These are phyloP conservation scores for Echria macrotheca DNA, from an alignment of 495 filamentous ascomycete species.

Conservation along the genomic window DNA sequence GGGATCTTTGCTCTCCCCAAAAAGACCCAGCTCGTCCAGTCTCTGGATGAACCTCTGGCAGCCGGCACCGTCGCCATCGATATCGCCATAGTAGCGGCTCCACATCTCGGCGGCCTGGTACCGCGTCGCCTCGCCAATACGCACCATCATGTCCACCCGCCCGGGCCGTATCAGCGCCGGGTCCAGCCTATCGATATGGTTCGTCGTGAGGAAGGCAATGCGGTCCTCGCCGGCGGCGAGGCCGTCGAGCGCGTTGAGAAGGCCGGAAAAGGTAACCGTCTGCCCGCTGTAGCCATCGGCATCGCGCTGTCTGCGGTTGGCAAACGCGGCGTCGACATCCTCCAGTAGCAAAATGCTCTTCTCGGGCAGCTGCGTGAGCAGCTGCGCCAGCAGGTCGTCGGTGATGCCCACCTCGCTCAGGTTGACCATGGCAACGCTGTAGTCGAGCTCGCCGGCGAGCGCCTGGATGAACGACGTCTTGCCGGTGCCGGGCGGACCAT, in stretches of 20 bases:
- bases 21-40: slow-evolving; percentile 45
- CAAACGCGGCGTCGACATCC: slow-evolving; percentile 92
- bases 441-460: slow-evolving; percentile 84
- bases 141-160: slow-evolving; percentile 86
- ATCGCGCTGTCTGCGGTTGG: slow-evolving; percentile 69
- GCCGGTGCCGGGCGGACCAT: slow-evolving; percentile 89
- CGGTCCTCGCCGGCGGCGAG: slow-evolving; percentile 93
- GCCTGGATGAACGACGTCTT: slow-evolving; percentile 98
- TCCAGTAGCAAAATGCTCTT: slow-evolving; percentile 84
- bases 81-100: slow-evolving; percentile 87
- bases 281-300: slow-evolving; percentile 81
- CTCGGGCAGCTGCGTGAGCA: slow-evolving; percentile 81
- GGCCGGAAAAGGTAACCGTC: slow-evolving; percentile 91
- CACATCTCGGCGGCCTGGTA: slow-evolving; percentile 84
- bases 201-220: slow-evolving; percentile 91
- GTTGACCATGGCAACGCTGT: slow-evolving; percentile 90
- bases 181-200: slow-evolving; percentile 85
- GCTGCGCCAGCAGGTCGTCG: slow-evolving; percentile 83
- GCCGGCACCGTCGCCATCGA: slow-evolving; percentile 57
- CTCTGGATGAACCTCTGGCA: slow-evolving; percentile 49
- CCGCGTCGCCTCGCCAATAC: slow-evolving; percentile 78
- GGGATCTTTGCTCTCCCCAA: slow-evolving; percentile 34
- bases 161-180: slow-evolving; percentile 85
- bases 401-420: slow-evolving; percentile 89
- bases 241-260: slow-evolving; percentile 90